phyloP scores from a whole-genome alignment of 345 rosid genomes.

The Heritiera littoralis region DNA sequence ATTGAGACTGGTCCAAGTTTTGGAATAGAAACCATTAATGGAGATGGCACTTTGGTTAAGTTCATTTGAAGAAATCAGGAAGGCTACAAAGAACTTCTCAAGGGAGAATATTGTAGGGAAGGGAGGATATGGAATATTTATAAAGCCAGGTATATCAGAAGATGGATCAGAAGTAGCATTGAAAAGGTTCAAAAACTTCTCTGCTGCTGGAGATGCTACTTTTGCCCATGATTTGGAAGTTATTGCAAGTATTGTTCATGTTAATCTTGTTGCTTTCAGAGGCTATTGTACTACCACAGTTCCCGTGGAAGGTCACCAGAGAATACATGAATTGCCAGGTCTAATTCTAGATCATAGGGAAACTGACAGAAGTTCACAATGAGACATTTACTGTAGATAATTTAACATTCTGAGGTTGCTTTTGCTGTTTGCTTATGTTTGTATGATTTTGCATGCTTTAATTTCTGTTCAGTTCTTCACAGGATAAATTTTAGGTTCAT shows the following conservation, averaged over 20 bases:
- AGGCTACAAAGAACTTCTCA: not conserved
- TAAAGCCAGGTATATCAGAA: slow-evolving; percentile 28
- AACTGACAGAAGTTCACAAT: too few relatives aligned
- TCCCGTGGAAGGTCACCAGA: slow-evolving; percentile 34
- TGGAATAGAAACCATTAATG: too few relatives aligned
- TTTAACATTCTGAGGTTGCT: too few relatives aligned
- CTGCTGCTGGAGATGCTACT: slow-evolving; percentile 32
- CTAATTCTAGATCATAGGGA: too few relatives aligned
- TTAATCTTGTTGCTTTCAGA: slow-evolving; percentile 38
- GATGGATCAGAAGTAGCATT: slow-evolving; percentile 42
- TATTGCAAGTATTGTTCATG: slow-evolving; percentile 42
- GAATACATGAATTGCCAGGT: not conserved
- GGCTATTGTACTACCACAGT: slow-evolving; percentile 36
- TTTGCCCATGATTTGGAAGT: slow-evolving; percentile 41
- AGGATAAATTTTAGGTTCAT: too few relatives aligned
- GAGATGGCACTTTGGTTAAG: too few relatives aligned
- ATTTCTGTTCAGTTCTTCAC: too few relatives aligned
- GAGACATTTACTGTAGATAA: too few relatives aligned
- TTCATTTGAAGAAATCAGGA: not conserved
- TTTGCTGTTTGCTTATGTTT: too few relatives aligned
- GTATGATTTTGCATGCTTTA: too few relatives aligned
- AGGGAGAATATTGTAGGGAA: not conserved
- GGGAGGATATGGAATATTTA: not conserved
- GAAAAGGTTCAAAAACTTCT: slow-evolving; percentile 44
- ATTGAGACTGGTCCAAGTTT: too few relatives aligned